Conservation (phyloP, 345 rosid genomes). For the Cochlearia excelsa region DNA sequence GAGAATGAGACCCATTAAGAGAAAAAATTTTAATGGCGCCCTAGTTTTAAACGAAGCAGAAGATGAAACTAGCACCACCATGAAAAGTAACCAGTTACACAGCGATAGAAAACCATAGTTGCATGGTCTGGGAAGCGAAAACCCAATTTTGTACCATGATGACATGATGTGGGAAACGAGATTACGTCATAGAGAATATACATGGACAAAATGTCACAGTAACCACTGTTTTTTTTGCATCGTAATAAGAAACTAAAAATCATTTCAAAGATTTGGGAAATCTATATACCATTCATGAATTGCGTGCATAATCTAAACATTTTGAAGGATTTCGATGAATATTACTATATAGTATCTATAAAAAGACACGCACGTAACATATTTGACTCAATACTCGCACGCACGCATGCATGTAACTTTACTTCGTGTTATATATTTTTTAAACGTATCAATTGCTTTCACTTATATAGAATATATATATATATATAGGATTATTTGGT, state of each 20-base stretch:
- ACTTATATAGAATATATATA: too few relatives aligned
- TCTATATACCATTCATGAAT: conserved; percentile 26
- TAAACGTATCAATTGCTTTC: conserved; percentile 10
- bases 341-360: conserved; percentile 33
- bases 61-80: too few relatives aligned
- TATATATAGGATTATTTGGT: too few relatives aligned
- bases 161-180: conserved; percentile 22
- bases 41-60: too few relatives aligned
- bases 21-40: too few relatives aligned
- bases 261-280: conserved; percentile 29
- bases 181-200: conserved; percentile 25
- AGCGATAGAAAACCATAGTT: too few relatives aligned
- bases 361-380: conserved; percentile 37
- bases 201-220: conserved; percentile 13
- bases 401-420: conserved; percentile 28
- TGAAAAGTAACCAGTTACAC: too few relatives aligned
- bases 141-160: too few relatives aligned
- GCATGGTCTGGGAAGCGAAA: too few relatives aligned
- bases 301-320: conserved; percentile 31
- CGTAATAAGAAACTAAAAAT: conserved; percentile 21
- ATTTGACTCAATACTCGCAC: conserved; percentile 24
- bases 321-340: conserved; percentile 13
- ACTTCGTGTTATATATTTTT: neutral
- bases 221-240: conserved; percentile 16
- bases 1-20: too few relatives aligned